These are phyloP conservation scores for Botryotinia narcissicola DNA, from an alignment of 2,329 filamentous ascomycete genomes.

Conservation along the genomic window DNA sequence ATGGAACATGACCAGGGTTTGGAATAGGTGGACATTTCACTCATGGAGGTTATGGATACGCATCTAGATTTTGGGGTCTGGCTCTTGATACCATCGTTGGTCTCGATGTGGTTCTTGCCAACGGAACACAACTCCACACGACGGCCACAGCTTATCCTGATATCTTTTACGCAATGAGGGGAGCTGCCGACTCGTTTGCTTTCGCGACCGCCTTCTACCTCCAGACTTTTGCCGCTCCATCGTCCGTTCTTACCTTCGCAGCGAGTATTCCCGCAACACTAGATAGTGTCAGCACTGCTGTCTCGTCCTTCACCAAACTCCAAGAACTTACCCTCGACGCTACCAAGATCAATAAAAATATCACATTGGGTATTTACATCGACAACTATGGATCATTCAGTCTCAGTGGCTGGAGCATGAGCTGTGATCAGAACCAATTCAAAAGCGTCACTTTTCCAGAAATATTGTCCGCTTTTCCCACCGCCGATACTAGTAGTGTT, in stretches of 20 bases:
- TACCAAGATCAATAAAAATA: conserved; percentile 39
- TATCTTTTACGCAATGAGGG: conserved; percentile 39
- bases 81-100: conserved; percentile 50
- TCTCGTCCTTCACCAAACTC: conserved; percentile 17
- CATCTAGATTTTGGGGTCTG: conserved; percentile 49
- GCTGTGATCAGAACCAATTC: conserved; percentile 39
- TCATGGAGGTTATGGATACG: conserved; percentile 47
- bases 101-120: conserved; percentile 47
- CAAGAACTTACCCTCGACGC: conserved; percentile 12
- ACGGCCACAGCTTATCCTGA: conserved; percentile 32
- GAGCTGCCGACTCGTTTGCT: conserved; percentile 40
- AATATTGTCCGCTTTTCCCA: conserved; percentile 40
- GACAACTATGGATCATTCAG: conserved; percentile 40
- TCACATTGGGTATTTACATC: conserved; percentile 43
- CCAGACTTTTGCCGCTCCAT: conserved; percentile 40
- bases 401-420: conserved; percentile 43
- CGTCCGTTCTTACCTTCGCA: conserved; percentile 30
- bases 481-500: conserved; percentile 28
- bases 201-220: conserved; percentile 38
- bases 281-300: conserved; percentile 23
- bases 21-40: conserved; percentile 48
- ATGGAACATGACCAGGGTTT: conserved; percentile 48
- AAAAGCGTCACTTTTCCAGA: conserved; percentile 40
- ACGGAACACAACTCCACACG: conserved; percentile 35
- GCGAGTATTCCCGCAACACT: conserved; percentile 21